Conservation (phyloP, 202 grass and related monocot species). For the Saccharum hybrid region DNA sequence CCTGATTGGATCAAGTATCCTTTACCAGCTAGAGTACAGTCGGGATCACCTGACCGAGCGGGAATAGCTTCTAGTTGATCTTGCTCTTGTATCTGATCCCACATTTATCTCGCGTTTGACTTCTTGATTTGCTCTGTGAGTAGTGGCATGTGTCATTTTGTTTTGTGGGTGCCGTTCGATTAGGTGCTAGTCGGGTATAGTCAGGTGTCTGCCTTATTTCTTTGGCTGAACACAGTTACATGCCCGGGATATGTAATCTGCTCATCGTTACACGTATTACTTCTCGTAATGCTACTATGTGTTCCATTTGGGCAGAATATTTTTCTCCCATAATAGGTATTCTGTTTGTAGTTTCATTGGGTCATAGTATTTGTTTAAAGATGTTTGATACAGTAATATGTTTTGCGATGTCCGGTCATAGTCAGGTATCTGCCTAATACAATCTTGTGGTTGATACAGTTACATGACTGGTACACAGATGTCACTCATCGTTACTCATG, state of each 20-base stretch:
- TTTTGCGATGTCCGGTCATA: conserved; percentile 22
- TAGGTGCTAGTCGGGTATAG: conserved; percentile 53
- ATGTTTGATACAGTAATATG: background rate
- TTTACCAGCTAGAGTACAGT: conserved; percentile 48
- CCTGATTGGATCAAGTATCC: conserved; percentile 39
- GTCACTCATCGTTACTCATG: conserved; percentile 51
- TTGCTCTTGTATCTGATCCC: conserved; percentile 65
- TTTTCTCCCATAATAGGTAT: background rate
- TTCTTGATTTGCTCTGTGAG: background rate
- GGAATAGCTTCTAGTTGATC: conserved; percentile 12
- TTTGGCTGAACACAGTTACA: conserved; percentile 61
- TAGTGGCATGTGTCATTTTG: background rate
- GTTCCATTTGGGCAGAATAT: conserved; percentile 62
- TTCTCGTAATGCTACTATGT: conserved; percentile 45
- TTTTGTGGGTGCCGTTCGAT: background rate
- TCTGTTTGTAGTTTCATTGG: background rate
- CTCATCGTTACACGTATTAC: conserved; percentile 64
- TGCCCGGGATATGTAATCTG: conserved; percentile 47
- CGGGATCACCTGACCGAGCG: conserved; percentile 55
- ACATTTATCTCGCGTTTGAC: background rate
- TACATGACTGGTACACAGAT: conserved; percentile 54
- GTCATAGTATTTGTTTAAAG: background rate
- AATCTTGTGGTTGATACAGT: conserved; percentile 56
- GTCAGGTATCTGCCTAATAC: conserved; percentile 50
- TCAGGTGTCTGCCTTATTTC: conserved; percentile 54